Conservation (phyloP, 306 rosid species). For the Oxytropis ochrocephala region DNA sequence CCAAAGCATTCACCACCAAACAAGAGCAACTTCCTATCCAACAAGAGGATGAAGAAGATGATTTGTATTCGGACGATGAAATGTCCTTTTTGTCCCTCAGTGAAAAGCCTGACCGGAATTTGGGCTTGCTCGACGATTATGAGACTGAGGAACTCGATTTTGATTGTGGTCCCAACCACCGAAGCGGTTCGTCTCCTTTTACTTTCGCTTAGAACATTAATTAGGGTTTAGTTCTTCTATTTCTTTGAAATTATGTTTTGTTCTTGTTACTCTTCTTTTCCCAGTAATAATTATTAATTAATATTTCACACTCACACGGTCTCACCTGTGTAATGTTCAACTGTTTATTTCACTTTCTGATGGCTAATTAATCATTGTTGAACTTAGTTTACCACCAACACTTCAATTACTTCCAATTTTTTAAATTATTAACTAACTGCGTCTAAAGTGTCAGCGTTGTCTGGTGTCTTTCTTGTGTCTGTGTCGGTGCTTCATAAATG, state of each 20-base stretch:
- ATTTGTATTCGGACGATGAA: conserved; percentile 51
- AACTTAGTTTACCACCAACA: not conserved
- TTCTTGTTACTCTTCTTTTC: not conserved
- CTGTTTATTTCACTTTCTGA: not conserved
- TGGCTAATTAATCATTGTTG: not conserved
- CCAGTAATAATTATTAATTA: not conserved
- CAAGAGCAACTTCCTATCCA: conserved; percentile 12
- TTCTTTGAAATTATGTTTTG: not conserved
- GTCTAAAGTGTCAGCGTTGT: too few species aligned
- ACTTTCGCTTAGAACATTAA: not conserved
- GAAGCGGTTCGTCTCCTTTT: conserved; percentile 53
- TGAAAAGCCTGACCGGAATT: conserved; percentile 71
- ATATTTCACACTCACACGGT: too few species aligned
- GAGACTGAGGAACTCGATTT: conserved; percentile 70
- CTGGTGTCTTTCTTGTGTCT: too few species aligned
- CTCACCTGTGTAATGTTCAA: not conserved
- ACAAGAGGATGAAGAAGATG: conserved; percentile 3
- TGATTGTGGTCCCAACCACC: conserved; percentile 44
- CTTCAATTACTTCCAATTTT: too few species aligned
- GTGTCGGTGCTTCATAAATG: too few species aligned
- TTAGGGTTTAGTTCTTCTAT: not conserved
- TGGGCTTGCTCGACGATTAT: conserved; percentile 65
- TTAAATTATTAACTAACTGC: too few species aligned
- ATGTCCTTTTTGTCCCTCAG: conserved; percentile 68
- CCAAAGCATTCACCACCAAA: conserved; percentile 5